These are phyloP conservation scores for Suhomyces wounanorum DNA, from an alignment of 1,139 yeast genomes.

Conservation along the genomic window DNA sequence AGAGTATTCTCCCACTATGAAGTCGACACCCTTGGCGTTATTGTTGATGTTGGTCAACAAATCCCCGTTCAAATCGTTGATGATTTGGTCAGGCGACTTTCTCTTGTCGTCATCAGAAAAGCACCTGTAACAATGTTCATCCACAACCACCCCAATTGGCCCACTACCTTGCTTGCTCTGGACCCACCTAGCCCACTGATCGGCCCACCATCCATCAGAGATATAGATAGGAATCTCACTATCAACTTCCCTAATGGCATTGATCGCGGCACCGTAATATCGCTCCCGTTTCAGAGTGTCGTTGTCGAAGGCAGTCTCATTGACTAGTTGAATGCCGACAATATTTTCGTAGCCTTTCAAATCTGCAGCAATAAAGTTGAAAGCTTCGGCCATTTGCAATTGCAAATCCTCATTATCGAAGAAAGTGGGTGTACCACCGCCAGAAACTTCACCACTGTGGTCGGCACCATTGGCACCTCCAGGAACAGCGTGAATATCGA, in stretches of 20 bases:
- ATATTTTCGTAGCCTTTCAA: slow-evolving; percentile 62
- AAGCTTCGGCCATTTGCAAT: slow-evolving; percentile 48
- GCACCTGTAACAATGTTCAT: slow-evolving; percentile 85
- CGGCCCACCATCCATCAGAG: slow-evolving; percentile 94
- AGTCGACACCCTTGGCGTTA: slow-evolving; percentile 58
- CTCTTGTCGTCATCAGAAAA: slow-evolving; percentile 73
- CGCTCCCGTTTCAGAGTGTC: slow-evolving; percentile 51
- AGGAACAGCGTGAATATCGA: slow-evolving; percentile 89
- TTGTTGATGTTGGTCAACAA: slow-evolving; percentile 53
- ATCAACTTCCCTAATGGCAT: slow-evolving; percentile 60
- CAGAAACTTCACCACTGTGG: slow-evolving; percentile 72
- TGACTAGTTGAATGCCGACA: slow-evolving; percentile 79
- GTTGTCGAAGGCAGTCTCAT: slow-evolving; percentile 72
- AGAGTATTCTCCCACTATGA: slow-evolving; percentile 86
- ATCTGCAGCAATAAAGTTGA: slow-evolving; percentile 66
- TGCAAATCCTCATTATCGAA: slow-evolving; percentile 56
- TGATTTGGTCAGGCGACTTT: slow-evolving; percentile 66
- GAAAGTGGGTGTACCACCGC: slow-evolving; percentile 56
- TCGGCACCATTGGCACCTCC: slow-evolving; percentile 86
- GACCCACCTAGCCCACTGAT: slow-evolving; percentile 75
- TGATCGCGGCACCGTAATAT: slow-evolving; percentile 71
- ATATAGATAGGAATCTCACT: slow-evolving; percentile 67
- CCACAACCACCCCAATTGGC: slow-evolving; percentile 67
- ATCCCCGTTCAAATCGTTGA: slow-evolving; percentile 54
- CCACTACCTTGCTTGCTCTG: slow-evolving; percentile 41